Evolutionary conservation across 306 rosid species (phyloP).

Genomic region (Sicyos baderoa): DNA sequence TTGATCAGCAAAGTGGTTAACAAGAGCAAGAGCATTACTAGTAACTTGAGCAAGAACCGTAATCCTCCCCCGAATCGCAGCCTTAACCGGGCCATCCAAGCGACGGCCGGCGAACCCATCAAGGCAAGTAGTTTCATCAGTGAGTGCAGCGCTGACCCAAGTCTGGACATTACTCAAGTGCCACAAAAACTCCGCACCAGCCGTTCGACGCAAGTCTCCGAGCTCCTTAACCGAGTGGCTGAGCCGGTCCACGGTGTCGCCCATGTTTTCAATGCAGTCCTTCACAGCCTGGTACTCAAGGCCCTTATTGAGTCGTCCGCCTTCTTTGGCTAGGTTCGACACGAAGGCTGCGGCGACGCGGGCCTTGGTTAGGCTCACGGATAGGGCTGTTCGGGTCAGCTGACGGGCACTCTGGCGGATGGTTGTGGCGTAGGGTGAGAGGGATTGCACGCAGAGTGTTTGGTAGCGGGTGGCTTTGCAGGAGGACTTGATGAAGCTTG

Average conservation of each 20-base stretch:
- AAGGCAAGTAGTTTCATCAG: conserved; percentile 64
- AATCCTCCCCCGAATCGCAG: conserved; percentile 33
- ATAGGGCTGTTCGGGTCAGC: conserved; percentile 49
- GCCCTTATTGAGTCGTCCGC: conserved; percentile 27
- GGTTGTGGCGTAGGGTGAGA: conserved; percentile 31
- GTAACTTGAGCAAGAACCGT: conserved; percentile 56
- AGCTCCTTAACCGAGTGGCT: conserved; percentile 51
- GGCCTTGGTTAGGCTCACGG: conserved; percentile 52
- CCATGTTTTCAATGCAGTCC: conserved; percentile 73
- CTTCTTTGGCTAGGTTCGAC: conserved; percentile 32
- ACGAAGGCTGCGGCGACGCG: conserved; percentile 38
- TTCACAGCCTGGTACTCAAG: conserved; percentile 47
- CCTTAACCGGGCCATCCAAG: conserved; percentile 48
- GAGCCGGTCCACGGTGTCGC: conserved; percentile 51
- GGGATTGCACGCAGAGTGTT: conserved; percentile 42
- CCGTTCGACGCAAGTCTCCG: conserved; percentile 29
- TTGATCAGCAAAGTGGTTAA: conserved; percentile 47
- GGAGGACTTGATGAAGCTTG: conserved; percentile 46
- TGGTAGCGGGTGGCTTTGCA: conserved; percentile 59
- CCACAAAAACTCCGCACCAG: conserved; percentile 54
- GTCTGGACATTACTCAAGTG: conserved; percentile 79
- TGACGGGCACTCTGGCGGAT: conserved; percentile 45
- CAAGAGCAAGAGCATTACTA: conserved; percentile 73
- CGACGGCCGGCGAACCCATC: conserved; percentile 44
- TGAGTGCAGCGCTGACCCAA: conserved; percentile 79